These are phyloP conservation scores for Hyparrhenia diplandra DNA, from an alignment of 176 grass and related monocot species.

Conservation along the genomic window DNA sequence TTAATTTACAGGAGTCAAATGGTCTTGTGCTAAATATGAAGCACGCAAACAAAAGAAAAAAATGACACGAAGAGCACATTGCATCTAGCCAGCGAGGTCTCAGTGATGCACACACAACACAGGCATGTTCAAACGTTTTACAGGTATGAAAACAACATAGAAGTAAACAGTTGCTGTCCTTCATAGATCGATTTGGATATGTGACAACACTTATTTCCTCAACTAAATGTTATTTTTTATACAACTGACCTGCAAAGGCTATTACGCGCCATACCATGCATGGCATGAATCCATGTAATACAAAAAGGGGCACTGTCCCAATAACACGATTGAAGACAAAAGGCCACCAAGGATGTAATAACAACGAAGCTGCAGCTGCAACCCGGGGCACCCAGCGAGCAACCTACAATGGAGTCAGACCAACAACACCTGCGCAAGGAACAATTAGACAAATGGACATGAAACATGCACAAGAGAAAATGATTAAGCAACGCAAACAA, in stretches of 20 bases:
- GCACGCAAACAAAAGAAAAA: not conserved
- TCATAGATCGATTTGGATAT: conserved; percentile 17
- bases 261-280: conserved; percentile 7
- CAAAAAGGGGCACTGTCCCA: not conserved
- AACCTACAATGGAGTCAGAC: conserved; percentile 62
- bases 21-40: not conserved
- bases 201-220: conserved; percentile 23
- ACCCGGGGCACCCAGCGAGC: not conserved
- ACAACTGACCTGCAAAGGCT: conserved; percentile 24
- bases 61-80: not conserved
- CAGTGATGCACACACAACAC: too few relatives aligned
- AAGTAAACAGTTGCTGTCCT: not conserved
- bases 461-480: not conserved
- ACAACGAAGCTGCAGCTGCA: too few relatives aligned
- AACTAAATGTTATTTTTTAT: conserved; percentile 14
- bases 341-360: not conserved
- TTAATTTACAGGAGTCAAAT: not conserved
- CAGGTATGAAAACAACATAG: not conserved
- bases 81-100: not conserved
- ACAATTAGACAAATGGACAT: not conserved
- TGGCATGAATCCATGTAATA: conserved; percentile 23
- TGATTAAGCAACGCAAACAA: not conserved
- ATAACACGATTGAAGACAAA: conserved; percentile 6
- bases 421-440: conserved; percentile 80
- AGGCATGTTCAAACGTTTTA: not conserved